Evolutionary conservation across 2,329 filamentous ascomycete genomes (phyloP).

Genomic region (Emmonsiellopsis sp.): DNA sequence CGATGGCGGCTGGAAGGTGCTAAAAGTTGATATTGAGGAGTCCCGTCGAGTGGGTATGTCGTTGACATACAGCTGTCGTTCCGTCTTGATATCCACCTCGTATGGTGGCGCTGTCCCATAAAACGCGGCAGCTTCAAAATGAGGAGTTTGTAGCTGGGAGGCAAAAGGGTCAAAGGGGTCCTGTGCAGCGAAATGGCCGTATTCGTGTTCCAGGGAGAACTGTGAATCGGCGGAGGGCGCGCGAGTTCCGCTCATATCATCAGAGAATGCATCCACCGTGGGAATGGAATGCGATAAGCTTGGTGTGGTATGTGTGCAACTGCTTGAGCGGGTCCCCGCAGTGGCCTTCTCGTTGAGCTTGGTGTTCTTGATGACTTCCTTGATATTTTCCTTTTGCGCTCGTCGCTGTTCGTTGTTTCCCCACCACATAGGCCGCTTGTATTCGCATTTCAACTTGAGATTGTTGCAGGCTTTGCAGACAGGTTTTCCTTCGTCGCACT

Average conservation of each 20-base stretch:
- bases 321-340: conserved; percentile 24
- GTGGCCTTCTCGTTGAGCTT: conserved; percentile 83
- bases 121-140: conserved; percentile 52
- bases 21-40: conserved; percentile 85
- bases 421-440: conserved; percentile 97
- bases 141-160: conserved; percentile 37
- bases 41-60: conserved; percentile 77
- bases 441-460: conserved; percentile 82
- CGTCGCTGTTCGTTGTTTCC: conserved; percentile 79
- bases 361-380: conserved; percentile 93
- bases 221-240: conserved; percentile 75
- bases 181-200: conserved; percentile 55
- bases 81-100: conserved; percentile 92
- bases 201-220: conserved; percentile 54
- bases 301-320: conserved; percentile 54
- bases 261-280: conserved; percentile 70
- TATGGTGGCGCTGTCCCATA: conserved; percentile 61
- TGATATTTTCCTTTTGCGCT: conserved; percentile 88
- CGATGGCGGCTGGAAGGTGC: conserved; percentile 74
- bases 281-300: conserved; percentile 72
- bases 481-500: conserved; percentile 60
- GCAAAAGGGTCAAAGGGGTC: conserved; percentile 34
- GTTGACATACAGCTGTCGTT: conserved; percentile 87
- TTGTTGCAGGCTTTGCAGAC: conserved; percentile 55
- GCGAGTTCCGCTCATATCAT: conserved; percentile 61